Percentiles rank a stretch among this genome's conserved stretches.
Evolutionary conservation across 1,284 basidiomycete genomes (phyloP).

Genomic region (Melampsora medusae): DNA sequence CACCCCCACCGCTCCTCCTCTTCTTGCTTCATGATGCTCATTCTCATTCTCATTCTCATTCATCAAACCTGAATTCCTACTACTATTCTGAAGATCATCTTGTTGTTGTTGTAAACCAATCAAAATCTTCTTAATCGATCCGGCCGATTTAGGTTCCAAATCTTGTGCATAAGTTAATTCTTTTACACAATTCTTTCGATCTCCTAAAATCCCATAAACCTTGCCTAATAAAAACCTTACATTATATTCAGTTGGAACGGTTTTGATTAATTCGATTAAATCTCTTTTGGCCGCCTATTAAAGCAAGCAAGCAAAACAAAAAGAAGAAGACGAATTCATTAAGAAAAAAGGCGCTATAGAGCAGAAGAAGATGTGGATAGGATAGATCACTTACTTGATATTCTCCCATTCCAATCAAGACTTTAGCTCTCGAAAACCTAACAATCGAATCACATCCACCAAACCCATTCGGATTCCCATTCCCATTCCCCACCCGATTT

Average conservation of each 20-base stretch:
- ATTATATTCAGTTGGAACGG: slow-evolving; percentile 87
- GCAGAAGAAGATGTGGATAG: no score
- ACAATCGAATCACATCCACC: slow-evolving; percentile 63
- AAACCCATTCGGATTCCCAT: slow-evolving; percentile 65
- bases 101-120: slow-evolving; percentile 13
- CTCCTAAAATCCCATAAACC: slow-evolving; percentile 74
- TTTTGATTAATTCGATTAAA: slow-evolving; percentile 71
- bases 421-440: slow-evolving; percentile 82
- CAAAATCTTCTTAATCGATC: slow-evolving; percentile 54
- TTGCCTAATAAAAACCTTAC: slow-evolving; percentile 91
- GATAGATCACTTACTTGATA: slow-evolving; percentile 67
- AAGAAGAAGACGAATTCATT: background rate
- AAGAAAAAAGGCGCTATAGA: background rate
- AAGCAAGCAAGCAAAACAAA: slow-evolving; percentile 46
- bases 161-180: slow-evolving; percentile 83
- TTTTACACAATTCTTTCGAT: slow-evolving; percentile 73
- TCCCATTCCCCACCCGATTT: slow-evolving; percentile 62
- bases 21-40: no score
- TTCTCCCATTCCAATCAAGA: slow-evolving; percentile 74
- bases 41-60: background rate
- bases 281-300: slow-evolving; percentile 72
- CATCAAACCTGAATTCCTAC: background rate
- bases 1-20: no score
- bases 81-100: no score
- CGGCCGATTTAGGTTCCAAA: slow-evolving; percentile 59